These are phyloP conservation scores for Fusarium sp. DNA, from an alignment of 2,329 filamentous ascomycete genomes.

Conservation along the genomic window DNA sequence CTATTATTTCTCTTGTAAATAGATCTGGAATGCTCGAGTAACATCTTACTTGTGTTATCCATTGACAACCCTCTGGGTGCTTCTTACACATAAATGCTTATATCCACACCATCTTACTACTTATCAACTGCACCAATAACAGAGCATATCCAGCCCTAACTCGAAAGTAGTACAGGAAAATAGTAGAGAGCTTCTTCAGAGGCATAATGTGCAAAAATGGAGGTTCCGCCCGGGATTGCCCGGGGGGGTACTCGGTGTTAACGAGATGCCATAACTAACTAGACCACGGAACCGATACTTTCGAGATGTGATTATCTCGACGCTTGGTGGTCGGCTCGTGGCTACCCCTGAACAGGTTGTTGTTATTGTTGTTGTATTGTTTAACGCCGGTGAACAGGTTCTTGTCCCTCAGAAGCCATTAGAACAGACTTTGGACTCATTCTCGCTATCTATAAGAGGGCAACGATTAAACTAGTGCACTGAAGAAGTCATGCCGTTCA, in stretches of 20 bases:
- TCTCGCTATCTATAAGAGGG: background rate
- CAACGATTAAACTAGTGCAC: background rate
- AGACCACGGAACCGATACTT: constrained; percentile 17
- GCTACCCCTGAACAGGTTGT: background rate
- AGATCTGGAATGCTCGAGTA: too few relatives aligned
- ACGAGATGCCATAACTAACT: constrained; percentile 36
- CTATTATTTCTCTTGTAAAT: too few relatives aligned
- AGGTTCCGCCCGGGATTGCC: constrained; percentile 31
- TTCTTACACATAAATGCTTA: too few relatives aligned
- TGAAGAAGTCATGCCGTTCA: constrained; percentile 7
- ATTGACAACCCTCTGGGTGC: too few relatives aligned
- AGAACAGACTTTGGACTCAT: background rate
- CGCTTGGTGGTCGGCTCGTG: background rate
- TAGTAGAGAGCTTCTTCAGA: background rate
- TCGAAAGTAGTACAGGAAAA: background rate
- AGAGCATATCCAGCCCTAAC: too few relatives aligned
- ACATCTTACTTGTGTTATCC: too few relatives aligned
- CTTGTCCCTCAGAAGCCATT: background rate
- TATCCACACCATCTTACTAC: too few relatives aligned
- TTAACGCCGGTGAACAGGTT: too few relatives aligned
- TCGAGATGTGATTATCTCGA: background rate
- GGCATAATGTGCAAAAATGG: constrained; percentile 3
- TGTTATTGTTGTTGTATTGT: too few relatives aligned
- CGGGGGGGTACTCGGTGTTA: constrained; percentile 35
- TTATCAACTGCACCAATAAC: too few relatives aligned